phyloP scores from a whole-genome alignment of 169 alveolate genomes.

The Plasmodium malariae region DNA sequence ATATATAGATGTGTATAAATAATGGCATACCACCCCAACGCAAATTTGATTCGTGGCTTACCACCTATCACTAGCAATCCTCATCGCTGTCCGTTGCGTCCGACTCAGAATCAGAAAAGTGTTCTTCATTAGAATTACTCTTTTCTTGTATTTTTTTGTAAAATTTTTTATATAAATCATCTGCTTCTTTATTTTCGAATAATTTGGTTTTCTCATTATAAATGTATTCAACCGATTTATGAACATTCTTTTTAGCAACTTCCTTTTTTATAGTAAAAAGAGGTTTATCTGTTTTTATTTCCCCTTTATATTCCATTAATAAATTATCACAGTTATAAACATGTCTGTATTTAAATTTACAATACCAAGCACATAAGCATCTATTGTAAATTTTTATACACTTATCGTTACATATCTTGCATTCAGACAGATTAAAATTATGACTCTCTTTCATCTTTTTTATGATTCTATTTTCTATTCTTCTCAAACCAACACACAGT shows the following conservation, averaged over 20 bases:
- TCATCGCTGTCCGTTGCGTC: constrained; percentile 67
- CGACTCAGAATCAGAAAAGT: constrained; percentile 14
- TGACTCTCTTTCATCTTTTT: constrained; percentile 81
- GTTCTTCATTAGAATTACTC: neutral
- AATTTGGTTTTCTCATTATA: neutral
- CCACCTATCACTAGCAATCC: neutral
- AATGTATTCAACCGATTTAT: constrained; percentile 3
- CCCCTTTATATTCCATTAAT: constrained; percentile 81
- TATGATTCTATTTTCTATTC: constrained; percentile 83
- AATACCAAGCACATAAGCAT: constrained; percentile 85
- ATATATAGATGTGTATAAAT: neutral
- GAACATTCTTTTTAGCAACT: constrained; percentile 79
- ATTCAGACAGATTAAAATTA: constrained; percentile 82
- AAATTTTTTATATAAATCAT: constrained; percentile 32
- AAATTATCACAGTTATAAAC: constrained; percentile 74
- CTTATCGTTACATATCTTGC: constrained; percentile 82
- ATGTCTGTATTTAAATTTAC: constrained; percentile 68
- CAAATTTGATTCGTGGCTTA: neutral
- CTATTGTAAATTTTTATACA: constrained; percentile 84
- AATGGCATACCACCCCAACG: neutral
- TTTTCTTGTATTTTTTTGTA: constrained; percentile 23
- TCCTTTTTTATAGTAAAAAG: constrained; percentile 79
- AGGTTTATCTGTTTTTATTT: constrained; percentile 79
- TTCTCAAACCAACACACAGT: constrained; percentile 86
- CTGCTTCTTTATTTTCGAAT: constrained; percentile 9